Percentiles rank a stretch among this genome's conserved stretches.
phyloP scores from a whole-genome alignment of 73 alveolate species.

The Effrenium voratum region DNA sequence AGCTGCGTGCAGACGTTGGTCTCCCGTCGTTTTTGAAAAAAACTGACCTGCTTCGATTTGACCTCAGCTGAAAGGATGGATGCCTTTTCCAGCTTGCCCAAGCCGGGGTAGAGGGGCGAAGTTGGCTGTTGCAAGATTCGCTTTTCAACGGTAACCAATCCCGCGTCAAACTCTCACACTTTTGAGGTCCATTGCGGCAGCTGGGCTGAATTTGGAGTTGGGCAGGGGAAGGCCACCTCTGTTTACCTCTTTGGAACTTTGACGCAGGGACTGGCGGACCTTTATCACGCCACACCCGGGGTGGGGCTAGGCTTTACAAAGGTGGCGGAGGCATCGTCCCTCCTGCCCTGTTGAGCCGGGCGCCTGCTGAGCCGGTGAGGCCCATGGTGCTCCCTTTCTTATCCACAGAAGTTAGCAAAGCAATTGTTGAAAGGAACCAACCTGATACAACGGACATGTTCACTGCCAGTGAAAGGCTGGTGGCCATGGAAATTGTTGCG shows the following conservation, averaged over 20 bases:
- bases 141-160: background rate
- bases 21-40: background rate
- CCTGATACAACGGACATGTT: background rate
- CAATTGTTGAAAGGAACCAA: background rate
- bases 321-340: background rate
- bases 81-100: background rate
- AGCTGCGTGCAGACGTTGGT: background rate
- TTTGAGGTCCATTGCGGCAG: background rate
- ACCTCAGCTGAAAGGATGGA: background rate
- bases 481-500: background rate
- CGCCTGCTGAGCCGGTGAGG: too few species aligned
- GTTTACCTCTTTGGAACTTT: background rate
- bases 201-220: background rate
- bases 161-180: background rate
- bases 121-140: background rate
- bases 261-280: background rate
- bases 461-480: background rate
- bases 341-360: too few species aligned
- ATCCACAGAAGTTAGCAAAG: background rate
- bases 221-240: background rate
- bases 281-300: background rate
- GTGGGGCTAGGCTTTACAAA: background rate
- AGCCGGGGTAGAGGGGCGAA: background rate
- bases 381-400: background rate
- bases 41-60: background rate